Evolutionary conservation across 352 stramenopile species (phyloP), one percentile per base, ranked within the genome.

Genomic region (Phytopythium delawarense): DNA sequence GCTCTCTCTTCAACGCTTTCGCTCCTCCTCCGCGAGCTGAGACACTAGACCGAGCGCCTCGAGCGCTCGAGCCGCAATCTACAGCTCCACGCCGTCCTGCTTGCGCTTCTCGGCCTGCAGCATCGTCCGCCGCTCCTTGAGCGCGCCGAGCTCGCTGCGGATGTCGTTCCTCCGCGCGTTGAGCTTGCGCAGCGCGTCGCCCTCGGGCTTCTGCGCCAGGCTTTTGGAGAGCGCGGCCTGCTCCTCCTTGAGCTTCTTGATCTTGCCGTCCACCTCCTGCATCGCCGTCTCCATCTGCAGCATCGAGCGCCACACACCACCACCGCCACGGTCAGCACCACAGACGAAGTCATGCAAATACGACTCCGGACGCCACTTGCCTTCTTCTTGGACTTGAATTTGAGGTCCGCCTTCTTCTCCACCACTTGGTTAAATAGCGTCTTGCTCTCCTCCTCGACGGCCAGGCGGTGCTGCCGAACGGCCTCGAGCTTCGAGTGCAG

Each of bases 371-470:
- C 30, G 18, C 25, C 16, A 46, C 23, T 34, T 71, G 88, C 80
- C 80, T 93, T 93, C 63, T 91, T 89, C 72, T 95, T 95, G 11
- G 84, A 93, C 73, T 95, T 89, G 67, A 95, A 91, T 60, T 92
- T 92, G 56, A 95, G 64, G 63, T 95, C 87, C 45, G 87, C 86
- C 69, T 95, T 95, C 76, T 92, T 93, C 66, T 95, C 84, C 35
- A 95, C 87, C 49, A 95, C 87, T 72, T 90, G 79, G 63, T 90
- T 95, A 76, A 92, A 95, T 71, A 95, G 76, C 63, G 86, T 81
- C 70, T 95, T 95, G 76, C 87, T 92, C 64, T 95, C 87, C 63
- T 95, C 87, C 69, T 95, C 87, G 25, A 95, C 74, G 16, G 87
- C 87, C 18, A 95, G 74, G 64, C 87, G 87, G 64, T 95, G 87